Percentiles rank a stretch among this genome's conserved stretches.
phyloP scores from a whole-genome alignment of 371 early-diverging fungal species.

The Massospora cicadina region DNA sequence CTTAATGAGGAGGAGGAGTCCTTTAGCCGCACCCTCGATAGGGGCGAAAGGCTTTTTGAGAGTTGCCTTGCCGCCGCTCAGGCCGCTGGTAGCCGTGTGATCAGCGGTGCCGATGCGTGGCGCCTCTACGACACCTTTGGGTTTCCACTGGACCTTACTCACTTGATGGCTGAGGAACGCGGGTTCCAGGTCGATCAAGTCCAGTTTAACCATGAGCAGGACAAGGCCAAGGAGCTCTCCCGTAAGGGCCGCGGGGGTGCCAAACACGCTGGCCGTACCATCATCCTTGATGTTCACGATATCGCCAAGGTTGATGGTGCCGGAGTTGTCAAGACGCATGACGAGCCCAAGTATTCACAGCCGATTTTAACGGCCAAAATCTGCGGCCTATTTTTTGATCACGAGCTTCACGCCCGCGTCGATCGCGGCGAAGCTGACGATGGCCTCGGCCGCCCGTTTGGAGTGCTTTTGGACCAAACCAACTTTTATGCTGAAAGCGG shows the following conservation, averaged over 20 bases:
- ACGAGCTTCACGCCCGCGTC: constrained; percentile 30
- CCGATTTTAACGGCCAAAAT: constrained; percentile 46
- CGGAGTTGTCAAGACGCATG: constrained; percentile 65
- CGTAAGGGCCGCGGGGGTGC: constrained; percentile 41
- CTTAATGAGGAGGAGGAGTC: constrained; percentile 91
- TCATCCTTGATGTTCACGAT: constrained; percentile 83
- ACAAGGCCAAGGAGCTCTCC: constrained; percentile 64
- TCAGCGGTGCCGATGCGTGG: constrained; percentile 91
- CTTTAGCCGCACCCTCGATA: constrained; percentile 95
- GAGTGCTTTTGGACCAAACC: constrained; percentile 90
- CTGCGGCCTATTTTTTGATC: constrained; percentile 49
- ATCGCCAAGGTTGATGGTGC: constrained; percentile 69
- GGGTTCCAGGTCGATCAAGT: constrained; percentile 73
- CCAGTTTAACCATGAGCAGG: constrained; percentile 68
- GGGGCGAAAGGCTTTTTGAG: constrained; percentile 92
- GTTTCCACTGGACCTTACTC: constrained; percentile 98
- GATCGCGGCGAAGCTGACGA: constrained; percentile 22
- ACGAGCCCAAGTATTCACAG: constrained; percentile 63
- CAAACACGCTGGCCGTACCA: constrained; percentile 25
- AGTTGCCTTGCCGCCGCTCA: constrained; percentile 54
- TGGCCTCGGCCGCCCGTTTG: constrained; percentile 23
- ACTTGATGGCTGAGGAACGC: constrained; percentile 95
- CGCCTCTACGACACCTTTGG: constrained; percentile 99
- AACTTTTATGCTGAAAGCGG: constrained; percentile 99
- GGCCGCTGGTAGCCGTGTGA: constrained; percentile 28